Conservation (phyloP, 192 early-diverging fungal genomes). For the Geranomyces michiganensis region DNA sequence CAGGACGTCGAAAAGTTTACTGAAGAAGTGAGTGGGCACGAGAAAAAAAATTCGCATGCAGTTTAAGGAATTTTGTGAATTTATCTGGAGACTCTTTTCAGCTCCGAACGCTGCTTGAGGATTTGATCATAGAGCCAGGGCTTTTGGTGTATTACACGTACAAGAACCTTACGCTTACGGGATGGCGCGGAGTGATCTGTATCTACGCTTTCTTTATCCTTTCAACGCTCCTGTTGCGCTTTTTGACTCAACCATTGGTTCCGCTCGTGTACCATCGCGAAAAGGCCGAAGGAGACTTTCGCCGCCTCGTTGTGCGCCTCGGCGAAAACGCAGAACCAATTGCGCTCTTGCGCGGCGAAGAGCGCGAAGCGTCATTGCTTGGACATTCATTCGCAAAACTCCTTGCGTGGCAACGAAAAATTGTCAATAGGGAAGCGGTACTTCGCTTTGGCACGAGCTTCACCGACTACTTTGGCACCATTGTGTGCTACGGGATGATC, state of each 20-base stretch:
- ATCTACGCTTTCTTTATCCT: slow-evolving; percentile 78
- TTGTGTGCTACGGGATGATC: slow-evolving; percentile 80
- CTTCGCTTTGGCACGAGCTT: slow-evolving; percentile 58
- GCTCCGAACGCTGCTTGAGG: slow-evolving; percentile 56
- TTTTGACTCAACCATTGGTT: slow-evolving; percentile 76
- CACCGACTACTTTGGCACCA: slow-evolving; percentile 76
- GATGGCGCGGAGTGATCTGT: slow-evolving; percentile 65
- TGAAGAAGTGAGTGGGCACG: slow-evolving; percentile 49
- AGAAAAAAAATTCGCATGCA: too few relatives aligned
- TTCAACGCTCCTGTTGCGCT: slow-evolving; percentile 67
- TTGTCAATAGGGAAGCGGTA: slow-evolving; percentile 54
- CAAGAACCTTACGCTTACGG: slow-evolving; percentile 67
- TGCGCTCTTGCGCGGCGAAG: slow-evolving; percentile 79
- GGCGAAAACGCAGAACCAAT: slow-evolving; percentile 78
- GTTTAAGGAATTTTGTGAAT: not conserved
- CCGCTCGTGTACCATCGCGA: slow-evolving; percentile 74
- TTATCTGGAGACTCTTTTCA: too few relatives aligned
- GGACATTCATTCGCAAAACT: slow-evolving; percentile 59
- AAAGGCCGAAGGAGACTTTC: slow-evolving; percentile 75
- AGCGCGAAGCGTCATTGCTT: slow-evolving; percentile 59
- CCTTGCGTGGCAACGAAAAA: slow-evolving; percentile 53
- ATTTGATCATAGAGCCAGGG: slow-evolving; percentile 72
- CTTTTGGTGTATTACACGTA: slow-evolving; percentile 80
- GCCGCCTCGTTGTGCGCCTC: slow-evolving; percentile 73
- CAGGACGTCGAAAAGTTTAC: slow-evolving; percentile 87